phyloP scores from a whole-genome alignment of 805 yeast species.

The Alloascoidea hylecoeti region DNA sequence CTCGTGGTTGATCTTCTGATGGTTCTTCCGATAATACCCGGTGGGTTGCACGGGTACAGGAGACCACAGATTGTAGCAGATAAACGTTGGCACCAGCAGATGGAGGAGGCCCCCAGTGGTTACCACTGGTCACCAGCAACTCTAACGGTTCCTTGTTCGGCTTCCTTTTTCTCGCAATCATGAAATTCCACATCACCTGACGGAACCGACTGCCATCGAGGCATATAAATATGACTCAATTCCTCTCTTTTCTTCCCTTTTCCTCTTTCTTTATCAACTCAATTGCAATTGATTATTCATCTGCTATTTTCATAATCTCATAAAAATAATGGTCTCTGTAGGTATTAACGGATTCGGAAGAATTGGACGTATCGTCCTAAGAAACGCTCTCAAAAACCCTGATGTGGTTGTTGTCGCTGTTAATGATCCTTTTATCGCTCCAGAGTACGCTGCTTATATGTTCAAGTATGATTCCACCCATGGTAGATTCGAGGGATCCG shows the following conservation, averaged over 20 bases:
- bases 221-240: not conserved
- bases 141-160: no score
- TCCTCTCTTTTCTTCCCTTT: not conserved
- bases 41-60: conserved; percentile 1
- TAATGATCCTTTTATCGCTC: conserved; percentile 83
- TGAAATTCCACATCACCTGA: no score
- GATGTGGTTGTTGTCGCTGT: conserved; percentile 77
- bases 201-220: not conserved
- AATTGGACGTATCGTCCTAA: conserved; percentile 76
- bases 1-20: no score
- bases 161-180: no score
- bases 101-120: not conserved
- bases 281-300: not conserved
- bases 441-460: conserved; percentile 90
- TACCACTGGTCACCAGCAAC: not conserved
- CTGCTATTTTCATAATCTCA: not conserved
- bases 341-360: conserved; percentile 96
- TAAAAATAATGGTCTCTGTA: conserved; percentile 18
- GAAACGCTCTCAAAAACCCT: conserved; percentile 62
- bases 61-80: not conserved
- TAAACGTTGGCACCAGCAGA: not conserved
- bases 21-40: no score
- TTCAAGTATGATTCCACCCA: conserved; percentile 93
- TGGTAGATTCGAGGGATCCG: conserved; percentile 67
- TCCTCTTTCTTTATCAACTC: conserved; percentile 1